Conservation (phyloP, 192 early-diverging fungal genomes). For the Coemansia sp. region DNA sequence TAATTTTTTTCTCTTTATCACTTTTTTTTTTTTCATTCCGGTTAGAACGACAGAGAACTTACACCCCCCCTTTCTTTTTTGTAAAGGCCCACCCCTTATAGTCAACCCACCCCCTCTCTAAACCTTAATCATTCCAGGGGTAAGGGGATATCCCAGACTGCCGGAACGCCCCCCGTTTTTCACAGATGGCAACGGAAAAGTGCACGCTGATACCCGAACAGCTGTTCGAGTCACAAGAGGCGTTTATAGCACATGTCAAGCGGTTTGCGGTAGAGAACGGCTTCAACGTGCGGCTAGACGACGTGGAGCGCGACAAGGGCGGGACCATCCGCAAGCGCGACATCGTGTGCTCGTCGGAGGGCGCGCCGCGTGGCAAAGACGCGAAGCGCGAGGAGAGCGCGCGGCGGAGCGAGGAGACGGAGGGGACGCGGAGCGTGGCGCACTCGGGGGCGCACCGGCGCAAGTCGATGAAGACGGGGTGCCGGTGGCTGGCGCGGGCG, state of each 20-base stretch:
- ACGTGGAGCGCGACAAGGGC: conserved; percentile 55
- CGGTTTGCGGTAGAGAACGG: conserved; percentile 49
- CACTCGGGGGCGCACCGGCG: conserved; percentile 52
- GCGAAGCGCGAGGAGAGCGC: conserved; percentile 46
- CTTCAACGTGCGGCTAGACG: conserved; percentile 54
- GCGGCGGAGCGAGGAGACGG: conserved; percentile 1
- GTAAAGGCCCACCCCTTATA: too few species aligned
- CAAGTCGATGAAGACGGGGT: conserved; percentile 55
- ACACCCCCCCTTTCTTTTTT: too few species aligned
- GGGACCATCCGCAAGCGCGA: conserved; percentile 54
- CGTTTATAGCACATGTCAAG: conserved; percentile 52
- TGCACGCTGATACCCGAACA: conserved; percentile 55
- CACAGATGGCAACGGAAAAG: conserved; percentile 37
- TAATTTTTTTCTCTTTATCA: too few species aligned
- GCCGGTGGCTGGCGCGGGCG: conserved; percentile 53
- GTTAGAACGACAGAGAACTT: too few species aligned
- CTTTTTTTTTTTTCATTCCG: too few species aligned
- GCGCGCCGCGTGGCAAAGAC: conserved; percentile 50
- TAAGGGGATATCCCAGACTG: too few species aligned
- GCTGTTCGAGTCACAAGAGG: conserved; percentile 50
- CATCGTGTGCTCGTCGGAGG: conserved; percentile 55
- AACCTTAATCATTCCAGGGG: too few species aligned
- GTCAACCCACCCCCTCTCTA: too few species aligned
- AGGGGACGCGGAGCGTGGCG: conserved; percentile 12
- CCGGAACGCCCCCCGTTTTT: too few species aligned